A percentile compares a stretch with the other conserved stretches of the same genome.
Evolutionary conservation across 2,329 filamentous ascomycete genomes (phyloP).

Genomic region (Nigrospora sphaerica): DNA sequence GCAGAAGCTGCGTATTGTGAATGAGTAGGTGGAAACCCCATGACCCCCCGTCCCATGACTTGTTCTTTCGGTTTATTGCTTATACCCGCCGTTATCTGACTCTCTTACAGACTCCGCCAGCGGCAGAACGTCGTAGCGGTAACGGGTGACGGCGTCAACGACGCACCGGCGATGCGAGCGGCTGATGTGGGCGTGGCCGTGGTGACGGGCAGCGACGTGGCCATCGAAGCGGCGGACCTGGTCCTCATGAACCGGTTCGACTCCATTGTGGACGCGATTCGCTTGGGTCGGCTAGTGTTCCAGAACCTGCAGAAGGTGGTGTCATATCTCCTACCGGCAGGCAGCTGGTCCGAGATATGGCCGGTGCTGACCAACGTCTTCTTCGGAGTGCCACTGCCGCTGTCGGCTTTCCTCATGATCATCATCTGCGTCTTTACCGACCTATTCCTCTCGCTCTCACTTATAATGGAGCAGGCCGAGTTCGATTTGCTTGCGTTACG

Average conservation of each 20-base stretch:
- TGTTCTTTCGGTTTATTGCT: constrained; percentile 11
- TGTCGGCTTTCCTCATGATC: constrained; percentile 67
- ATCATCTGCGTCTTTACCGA: too few species aligned
- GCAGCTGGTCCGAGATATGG: constrained; percentile 65
- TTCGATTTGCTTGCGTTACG: too few species aligned
- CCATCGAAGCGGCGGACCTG: constrained; percentile 74
- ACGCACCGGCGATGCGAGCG: constrained; percentile 71
- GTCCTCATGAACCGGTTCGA: constrained; percentile 71
- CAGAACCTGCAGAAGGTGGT: constrained; percentile 72
- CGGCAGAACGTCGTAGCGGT: too few species aligned
- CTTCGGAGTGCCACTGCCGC: constrained; percentile 57
- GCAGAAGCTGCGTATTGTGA: constrained; percentile 65
- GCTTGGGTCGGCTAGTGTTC: constrained; percentile 64
- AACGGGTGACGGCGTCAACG: constrained; percentile 83
- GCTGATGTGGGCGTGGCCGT: constrained; percentile 81
- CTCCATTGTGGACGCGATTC: constrained; percentile 61
- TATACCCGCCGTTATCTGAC: constrained; percentile 44
- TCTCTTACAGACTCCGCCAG: background rate
- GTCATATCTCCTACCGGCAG: constrained; percentile 58
- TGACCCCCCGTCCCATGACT: background rate
- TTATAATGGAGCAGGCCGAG: too few species aligned
- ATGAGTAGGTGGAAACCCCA: background rate
- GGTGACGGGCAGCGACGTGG: constrained; percentile 74
- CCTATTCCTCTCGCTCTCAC: too few species aligned
- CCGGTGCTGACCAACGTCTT: constrained; percentile 63